These are phyloP conservation scores for Lanmaoa pseudosensibilis DNA, from an alignment of 768 basidiomycete species.

Conservation along the genomic window DNA sequence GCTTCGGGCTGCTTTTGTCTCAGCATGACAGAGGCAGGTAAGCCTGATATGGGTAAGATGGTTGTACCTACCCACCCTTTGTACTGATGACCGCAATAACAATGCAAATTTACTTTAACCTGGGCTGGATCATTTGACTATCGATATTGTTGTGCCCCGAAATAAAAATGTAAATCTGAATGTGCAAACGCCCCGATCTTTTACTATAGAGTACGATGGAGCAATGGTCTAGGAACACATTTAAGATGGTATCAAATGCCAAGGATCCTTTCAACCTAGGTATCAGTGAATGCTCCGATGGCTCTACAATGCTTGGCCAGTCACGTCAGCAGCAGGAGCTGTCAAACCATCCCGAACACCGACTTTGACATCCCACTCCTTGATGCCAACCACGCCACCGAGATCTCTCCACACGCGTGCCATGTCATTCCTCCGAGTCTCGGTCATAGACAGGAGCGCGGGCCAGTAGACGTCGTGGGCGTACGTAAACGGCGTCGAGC, in stretches of 20 bases:
- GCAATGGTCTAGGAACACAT: background rate
- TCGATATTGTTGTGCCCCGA: background rate
- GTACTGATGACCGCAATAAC: no score
- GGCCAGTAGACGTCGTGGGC: slow-evolving; percentile 77
- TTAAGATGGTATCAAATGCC: background rate
- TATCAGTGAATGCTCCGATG: background rate
- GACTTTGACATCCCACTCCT: slow-evolving; percentile 77
- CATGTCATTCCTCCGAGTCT: slow-evolving; percentile 49
- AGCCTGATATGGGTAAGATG: no score
- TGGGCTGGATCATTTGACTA: background rate
- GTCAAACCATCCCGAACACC: slow-evolving; percentile 18
- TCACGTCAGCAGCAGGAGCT: background rate
- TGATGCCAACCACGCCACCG: slow-evolving; percentile 69
- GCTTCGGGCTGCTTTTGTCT: no score
- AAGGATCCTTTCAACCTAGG: background rate
- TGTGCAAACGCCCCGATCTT: background rate
- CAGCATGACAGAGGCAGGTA: no score
- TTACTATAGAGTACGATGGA: background rate
- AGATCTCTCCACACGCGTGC: slow-evolving; percentile 63
- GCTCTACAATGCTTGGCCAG: slow-evolving; percentile 13
- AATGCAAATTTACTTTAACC: no score
- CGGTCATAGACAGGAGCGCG: slow-evolving; percentile 54
- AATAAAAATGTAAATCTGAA: background rate
- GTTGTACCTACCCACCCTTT: no score
- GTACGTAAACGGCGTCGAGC: slow-evolving; percentile 66